Evolutionary conservation across 2,329 filamentous ascomycete genomes (phyloP).

Genomic region (Mycosphaerella arachidis): DNA sequence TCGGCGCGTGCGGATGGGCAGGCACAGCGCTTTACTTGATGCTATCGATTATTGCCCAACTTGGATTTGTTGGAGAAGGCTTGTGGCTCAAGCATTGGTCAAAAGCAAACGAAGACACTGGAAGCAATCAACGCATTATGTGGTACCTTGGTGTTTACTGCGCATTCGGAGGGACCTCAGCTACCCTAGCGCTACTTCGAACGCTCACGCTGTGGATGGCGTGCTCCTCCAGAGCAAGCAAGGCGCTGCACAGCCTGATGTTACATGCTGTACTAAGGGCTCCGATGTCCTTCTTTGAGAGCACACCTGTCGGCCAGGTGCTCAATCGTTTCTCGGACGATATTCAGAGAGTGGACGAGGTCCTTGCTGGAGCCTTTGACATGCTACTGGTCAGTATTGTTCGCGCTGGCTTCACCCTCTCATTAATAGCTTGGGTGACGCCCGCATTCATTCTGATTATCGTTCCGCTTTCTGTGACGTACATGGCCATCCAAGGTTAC

Average conservation of each 20-base stretch:
- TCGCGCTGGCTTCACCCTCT: conserved; percentile 59
- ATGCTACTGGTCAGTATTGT: conserved; percentile 61
- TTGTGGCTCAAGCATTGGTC: conserved; percentile 95
- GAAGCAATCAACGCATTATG: conserved; percentile 69
- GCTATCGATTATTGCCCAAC: conserved; percentile 74
- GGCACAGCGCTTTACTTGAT: conserved; percentile 78
- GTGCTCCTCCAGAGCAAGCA: conserved; percentile 86
- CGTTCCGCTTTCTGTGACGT: conserved; percentile 72
- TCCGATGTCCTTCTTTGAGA: conserved; percentile 98
- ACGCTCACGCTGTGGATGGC: conserved; percentile 85
- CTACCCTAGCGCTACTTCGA: conserved; percentile 80
- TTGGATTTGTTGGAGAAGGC: conserved; percentile 73
- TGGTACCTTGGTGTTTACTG: conserved; percentile 96
- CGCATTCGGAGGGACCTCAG: conserved; percentile 82
- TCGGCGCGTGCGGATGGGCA: conserved; percentile 83
- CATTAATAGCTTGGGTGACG: conserved; percentile 75
- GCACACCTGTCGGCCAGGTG: conserved; percentile 91
- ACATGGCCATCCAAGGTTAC: conserved; percentile 93
- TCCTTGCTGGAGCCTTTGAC: conserved; percentile 84
- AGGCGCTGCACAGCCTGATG: conserved; percentile 82
- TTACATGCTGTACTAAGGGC: conserved; percentile 57
- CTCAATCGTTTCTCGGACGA: conserved; percentile 86
- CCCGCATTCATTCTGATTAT: conserved; percentile 78
- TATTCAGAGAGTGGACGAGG: conserved; percentile 62
- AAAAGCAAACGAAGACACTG: conserved; percentile 65